Percentiles rank a stretch among this genome's conserved stretches.
These are phyloP conservation scores for Amanita phalloides DNA, from an alignment of 768 basidiomycete genomes.

Conservation along the genomic window DNA sequence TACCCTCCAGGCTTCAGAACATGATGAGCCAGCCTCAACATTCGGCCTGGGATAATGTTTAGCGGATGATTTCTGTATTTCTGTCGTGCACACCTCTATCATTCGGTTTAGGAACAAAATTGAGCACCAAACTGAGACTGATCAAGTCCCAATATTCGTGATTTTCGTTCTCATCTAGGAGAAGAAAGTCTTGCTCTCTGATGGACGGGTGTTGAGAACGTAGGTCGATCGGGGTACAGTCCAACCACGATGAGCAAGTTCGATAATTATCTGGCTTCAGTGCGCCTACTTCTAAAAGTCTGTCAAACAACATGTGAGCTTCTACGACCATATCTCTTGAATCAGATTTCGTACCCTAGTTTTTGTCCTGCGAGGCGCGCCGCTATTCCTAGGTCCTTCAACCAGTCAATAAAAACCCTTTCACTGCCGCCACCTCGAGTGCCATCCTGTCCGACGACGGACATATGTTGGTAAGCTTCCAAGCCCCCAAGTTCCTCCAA, in stretches of 20 bases:
- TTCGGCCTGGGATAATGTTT: slow-evolving; percentile 40
- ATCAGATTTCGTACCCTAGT: slow-evolving; percentile 20
- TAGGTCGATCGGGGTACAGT: slow-evolving; percentile 69
- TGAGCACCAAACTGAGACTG: slow-evolving; percentile 82
- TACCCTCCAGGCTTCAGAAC: slow-evolving; percentile 46
- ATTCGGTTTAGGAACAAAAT: slow-evolving; percentile 69
- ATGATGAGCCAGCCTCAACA: slow-evolving; percentile 51
- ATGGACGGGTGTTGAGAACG: slow-evolving; percentile 77
- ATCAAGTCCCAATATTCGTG: slow-evolving; percentile 62
- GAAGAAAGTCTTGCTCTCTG: slow-evolving; percentile 76
- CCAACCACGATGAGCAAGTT: slow-evolving; percentile 59
- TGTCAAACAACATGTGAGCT: slow-evolving; percentile 18
- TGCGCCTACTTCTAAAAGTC: slow-evolving; percentile 84
- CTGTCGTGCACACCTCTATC: slow-evolving; percentile 50
- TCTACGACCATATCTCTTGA: neutral
- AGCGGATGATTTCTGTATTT: neutral
- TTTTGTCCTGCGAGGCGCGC: slow-evolving; percentile 14
- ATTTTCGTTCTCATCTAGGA: slow-evolving; percentile 41
- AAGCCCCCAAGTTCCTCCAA: slow-evolving; percentile 70
- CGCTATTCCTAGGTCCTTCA: slow-evolving; percentile 38
- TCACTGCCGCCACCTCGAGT: slow-evolving; percentile 88
- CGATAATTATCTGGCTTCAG: slow-evolving; percentile 76
- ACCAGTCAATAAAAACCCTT: slow-evolving; percentile 66
- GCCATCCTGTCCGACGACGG: slow-evolving; percentile 64
- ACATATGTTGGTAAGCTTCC: slow-evolving; percentile 75